Evolutionary conservation across 768 basidiomycete species (phyloP).

Genomic region (Glaciozyma antarctica): DNA sequence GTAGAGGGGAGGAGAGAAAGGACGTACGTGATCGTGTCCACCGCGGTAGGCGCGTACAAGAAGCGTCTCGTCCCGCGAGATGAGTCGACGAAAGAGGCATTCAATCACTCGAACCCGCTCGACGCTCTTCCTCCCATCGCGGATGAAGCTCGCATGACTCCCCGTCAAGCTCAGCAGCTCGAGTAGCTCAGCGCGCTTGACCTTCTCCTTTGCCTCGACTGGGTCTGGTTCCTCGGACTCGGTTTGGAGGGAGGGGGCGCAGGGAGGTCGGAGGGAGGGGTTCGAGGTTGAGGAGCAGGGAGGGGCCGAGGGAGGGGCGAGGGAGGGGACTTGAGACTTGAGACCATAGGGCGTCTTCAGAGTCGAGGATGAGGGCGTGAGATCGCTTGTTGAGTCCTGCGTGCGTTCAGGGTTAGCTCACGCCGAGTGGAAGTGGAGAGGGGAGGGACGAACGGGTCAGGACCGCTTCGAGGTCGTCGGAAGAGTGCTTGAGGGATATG

Average conservation of each 20-base stretch:
- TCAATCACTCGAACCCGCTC: conserved; percentile 31
- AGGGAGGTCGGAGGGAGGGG: conserved; percentile 25
- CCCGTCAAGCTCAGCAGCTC: conserved; percentile 29
- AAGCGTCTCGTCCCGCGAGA: conserved; percentile 23
- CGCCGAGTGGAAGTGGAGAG: background rate
- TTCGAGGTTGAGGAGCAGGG: conserved; percentile 11
- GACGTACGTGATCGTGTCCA: conserved; percentile 26
- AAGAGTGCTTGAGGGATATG: background rate
- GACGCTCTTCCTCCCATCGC: conserved; percentile 25
- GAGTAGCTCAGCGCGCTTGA: conserved; percentile 26
- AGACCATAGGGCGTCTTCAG: conserved; percentile 31
- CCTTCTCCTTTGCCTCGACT: conserved; percentile 22
- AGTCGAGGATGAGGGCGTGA: conserved; percentile 24
- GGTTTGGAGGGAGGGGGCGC: conserved; percentile 24
- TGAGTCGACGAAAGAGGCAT: conserved; percentile 28
- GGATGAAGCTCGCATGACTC: conserved; percentile 28
- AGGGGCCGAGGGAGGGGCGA: background rate
- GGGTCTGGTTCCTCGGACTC: conserved; percentile 26
- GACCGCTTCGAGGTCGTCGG: background rate
- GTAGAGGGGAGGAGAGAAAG: background rate
- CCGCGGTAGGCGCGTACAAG: conserved; percentile 30
- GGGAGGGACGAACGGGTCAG: background rate
- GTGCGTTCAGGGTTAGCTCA: background rate
- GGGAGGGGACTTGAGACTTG: conserved; percentile 3
- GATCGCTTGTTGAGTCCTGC: conserved; percentile 24